Evolutionary conservation across 1,284 basidiomycete genomes (phyloP), one percentile per base, ranked within the genome.

Genomic region (Cerrena zonata): DNA sequence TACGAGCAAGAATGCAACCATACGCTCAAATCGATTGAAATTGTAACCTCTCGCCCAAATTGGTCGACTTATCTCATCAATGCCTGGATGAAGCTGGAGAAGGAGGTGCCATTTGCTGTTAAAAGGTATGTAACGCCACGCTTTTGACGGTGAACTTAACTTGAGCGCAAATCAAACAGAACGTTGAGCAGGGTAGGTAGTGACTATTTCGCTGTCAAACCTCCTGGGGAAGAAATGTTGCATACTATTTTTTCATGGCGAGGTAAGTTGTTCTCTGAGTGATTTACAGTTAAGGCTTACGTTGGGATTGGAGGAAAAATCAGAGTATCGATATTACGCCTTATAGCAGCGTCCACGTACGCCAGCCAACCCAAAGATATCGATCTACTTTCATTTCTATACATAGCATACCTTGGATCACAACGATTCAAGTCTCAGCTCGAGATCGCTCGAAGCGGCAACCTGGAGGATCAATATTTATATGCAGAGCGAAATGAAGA

Each of bases 351-450:
- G 7, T 23, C 45, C 4, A 50, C 53, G 15, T 27, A 51, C 25
- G 11, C 38, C 4, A 37, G 48, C 12, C 21, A 38, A 3, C 27
- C 51, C 24, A 3, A 38, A 15, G 27, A 51, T 19, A 25, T 18
- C 5, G 49, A 54, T 13, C 40, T 51, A 3, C 18, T 54, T 15
- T 46, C 53, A 19, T 46, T 48, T 23, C 53, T 54, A 21, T 45
- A 41, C 10, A 10, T 34, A 13, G 49, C 50, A 1, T 54, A 51
- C 26, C 27, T 48, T 12, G 49, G 38, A n/a, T 27, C 37, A 7
- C 45, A 51, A 24, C 23, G 45, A 26, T 36, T 27, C 12, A 23
- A 30, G 21, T n/a, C 25, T 27, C 38, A 4, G 3, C 24, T 30
- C 36, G 42, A 38, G 27, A 37, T 21, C 38, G 36, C 11, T 18